Evolutionary conservation across 192 early-diverging fungal species (phyloP), one percentile per base, ranked within the genome.

Genomic region (Umbelopsis sp.): DNA sequence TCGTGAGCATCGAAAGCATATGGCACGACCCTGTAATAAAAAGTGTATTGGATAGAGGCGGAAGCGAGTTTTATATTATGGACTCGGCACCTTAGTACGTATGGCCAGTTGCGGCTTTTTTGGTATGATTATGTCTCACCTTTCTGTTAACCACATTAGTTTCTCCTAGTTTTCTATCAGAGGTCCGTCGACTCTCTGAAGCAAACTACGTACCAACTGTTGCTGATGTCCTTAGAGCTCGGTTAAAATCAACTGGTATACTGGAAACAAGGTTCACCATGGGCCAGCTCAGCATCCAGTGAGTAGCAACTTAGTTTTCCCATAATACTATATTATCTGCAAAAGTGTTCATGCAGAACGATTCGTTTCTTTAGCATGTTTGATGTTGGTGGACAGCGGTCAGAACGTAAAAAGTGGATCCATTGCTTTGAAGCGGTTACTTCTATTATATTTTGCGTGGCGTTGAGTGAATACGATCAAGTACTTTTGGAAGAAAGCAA

Each of bases 161-260:
- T 56, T 22, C 50, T 49, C 65, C 50, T 69, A 95, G 92, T 80
- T 99, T 98, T 83, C 95, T 99, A 84, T 90, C 91, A 68, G 87
- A 95, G 65, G 87, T 99, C 49, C 90, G 92, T 56, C 89, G 97
- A 69, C 93, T 99, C 38, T 93, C 91, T 29, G 84, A 86, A 45
- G 83, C 89, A 25, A 88, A 94, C 69, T 99, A 97, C 78, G 77
- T 92, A 62, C 97, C 97, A 29, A 95, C 87, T 54, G 97, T 97
- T 72, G 93, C 94, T 70, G 97, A 99, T 79, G 95, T 99, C 38
- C 86, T 99, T 70, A 86, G 94, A 32, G 93, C 97, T 43, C 92
- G 97, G 70, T 92, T 96, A 53, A 99, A 97, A 81, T 96, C 97
- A 14, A 98, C 97, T 8, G 96, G 96, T 69, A 99, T 99, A 76